Base-by-base conservation (phyloP, 176 grass and related monocot species). In the Thinopyrum elongatum region DNA sequence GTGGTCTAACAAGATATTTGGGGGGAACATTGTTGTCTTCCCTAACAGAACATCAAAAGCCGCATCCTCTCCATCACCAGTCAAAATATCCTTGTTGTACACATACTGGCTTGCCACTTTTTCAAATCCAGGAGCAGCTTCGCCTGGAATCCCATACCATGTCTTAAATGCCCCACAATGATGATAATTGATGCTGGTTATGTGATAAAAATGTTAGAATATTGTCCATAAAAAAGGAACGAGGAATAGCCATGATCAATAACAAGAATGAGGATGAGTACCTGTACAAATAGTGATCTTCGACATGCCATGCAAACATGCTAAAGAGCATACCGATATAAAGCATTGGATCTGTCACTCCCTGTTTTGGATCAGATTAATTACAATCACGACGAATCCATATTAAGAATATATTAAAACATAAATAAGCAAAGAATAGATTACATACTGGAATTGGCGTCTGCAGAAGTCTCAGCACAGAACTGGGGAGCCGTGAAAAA, bases 261-360 rank as follows among this genome's bases (percentile, higher is more conserved):
- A 57, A 58, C 26, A 63, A 58, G 57, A 31, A 10, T 27, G 29
- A 69, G 55, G 26, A 65, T 35, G 53, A 55, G 8, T 93, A 99
- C 97, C 97, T 99, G 85, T 94, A 99, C 66, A 99, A 71, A 86
- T 99, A 99, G 67, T 99, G 97, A 82, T 99, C 97, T 94, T 99
- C 97, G 23, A 99, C 97, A 53, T 99, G 97, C 97, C 97, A 99
- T 21, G 97, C 94, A 90, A 99, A 99, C 92, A 99, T 96, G 80
- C 97, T 99, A 55, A 97, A 99, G 70, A 99, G 97, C 97, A 99
- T 96, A 75, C 97, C 97, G 38, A 99, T 99, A 88, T 99, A 99
- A 80, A 99, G 94, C 94, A 99, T 99, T 42, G 97, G 97, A 91
- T 99, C 97, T 47, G 97, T 99, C 31, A 99, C 94, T 86, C 97